Evolutionary conservation across 768 basidiomycete species (phyloP), one percentile per base, ranked within the genome.

Genomic region (Rhodotorula sphaerocarpa): DNA sequence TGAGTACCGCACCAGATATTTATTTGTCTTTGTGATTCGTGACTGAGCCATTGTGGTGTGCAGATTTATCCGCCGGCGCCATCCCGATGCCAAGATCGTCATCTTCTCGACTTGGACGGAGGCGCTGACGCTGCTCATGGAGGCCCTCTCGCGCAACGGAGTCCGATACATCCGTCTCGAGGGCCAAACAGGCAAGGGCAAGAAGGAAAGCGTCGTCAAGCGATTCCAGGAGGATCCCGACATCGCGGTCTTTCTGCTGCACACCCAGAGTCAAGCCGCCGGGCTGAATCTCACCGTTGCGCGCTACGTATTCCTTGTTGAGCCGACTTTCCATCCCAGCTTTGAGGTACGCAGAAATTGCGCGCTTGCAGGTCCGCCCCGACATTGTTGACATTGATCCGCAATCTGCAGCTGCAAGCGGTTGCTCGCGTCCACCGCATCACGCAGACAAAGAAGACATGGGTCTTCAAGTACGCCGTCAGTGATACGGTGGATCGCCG

Each of bases 361-460:
- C n/a, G n/a, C n/a, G n/a, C n/a, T n/a, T n/a, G n/a, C n/a, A n/a
- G n/a, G n/a, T n/a, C n/a, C n/a, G n/a, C n/a, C n/a, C n/a, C n/a
- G n/a, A n/a, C n/a, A n/a, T n/a, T n/a, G n/a, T n/a, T n/a, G n/a
- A n/a, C n/a, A n/a, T n/a, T n/a, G 36, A 9, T 39, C 36, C 36
- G 36, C 9, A 39, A 39, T n/a, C n/a, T n/a, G n/a, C 36, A 39
- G 46, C 55, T 68, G 12, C 65, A 70, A n/a, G 69, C 67, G 23
- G 59, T 66, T 34, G 65, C 58, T 2, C 59, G 72, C 21, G 57
- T 71, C 9, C 71, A 71, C 46, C 63, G 72, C 2, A 71, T 73
- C 55, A 71, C 70, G 1, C 72, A 73, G 45, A 57, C 46, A 3
- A 50, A 50, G 48, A 21, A 33, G 21, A 50, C 48, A 30, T 50